Evolutionary conservation across 192 early-diverging fungal genomes (phyloP).

Genomic region (Backusella tuberculispora): DNA sequence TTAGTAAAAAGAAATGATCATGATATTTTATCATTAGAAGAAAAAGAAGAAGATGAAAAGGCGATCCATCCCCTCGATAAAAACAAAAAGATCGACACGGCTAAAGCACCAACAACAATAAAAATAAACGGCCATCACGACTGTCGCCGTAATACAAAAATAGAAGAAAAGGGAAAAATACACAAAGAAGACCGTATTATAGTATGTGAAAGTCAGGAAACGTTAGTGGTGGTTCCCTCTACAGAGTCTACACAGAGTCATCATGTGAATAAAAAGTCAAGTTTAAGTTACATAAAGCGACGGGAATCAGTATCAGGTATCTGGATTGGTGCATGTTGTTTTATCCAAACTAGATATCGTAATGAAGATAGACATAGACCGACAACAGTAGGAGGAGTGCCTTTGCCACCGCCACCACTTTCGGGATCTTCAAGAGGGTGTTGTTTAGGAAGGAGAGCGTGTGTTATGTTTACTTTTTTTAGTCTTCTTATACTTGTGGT

Average conservation of each 20-base stretch:
- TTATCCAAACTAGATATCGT: background rate
- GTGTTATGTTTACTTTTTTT: conserved; percentile 18
- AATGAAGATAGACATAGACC: background rate
- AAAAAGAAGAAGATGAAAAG: background rate
- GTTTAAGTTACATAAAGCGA: background rate
- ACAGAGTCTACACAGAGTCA: background rate
- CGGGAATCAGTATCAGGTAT: background rate
- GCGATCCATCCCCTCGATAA: background rate
- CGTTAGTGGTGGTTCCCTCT: background rate
- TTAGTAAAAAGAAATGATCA: background rate
- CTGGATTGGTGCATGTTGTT: conserved; percentile 6
- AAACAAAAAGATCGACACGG: background rate
- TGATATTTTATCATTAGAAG: conserved; percentile 7
- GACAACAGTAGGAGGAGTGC: background rate
- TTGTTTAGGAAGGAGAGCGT: conserved; percentile 5
- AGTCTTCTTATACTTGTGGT: background rate
- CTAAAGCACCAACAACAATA: background rate
- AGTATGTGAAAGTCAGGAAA: conserved; percentile 16
- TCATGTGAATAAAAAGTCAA: conserved; percentile 5
- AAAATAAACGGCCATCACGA: background rate
- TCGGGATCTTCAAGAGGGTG: background rate
- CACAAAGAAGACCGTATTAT: background rate
- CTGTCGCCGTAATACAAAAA: background rate
- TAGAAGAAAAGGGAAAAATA: background rate
- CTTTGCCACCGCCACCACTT: background rate